Percentiles rank a stretch among this genome's conserved stretches.
phyloP scores from a whole-genome alignment of 179 eudicot genomes.

The Beta lomatogona region DNA sequence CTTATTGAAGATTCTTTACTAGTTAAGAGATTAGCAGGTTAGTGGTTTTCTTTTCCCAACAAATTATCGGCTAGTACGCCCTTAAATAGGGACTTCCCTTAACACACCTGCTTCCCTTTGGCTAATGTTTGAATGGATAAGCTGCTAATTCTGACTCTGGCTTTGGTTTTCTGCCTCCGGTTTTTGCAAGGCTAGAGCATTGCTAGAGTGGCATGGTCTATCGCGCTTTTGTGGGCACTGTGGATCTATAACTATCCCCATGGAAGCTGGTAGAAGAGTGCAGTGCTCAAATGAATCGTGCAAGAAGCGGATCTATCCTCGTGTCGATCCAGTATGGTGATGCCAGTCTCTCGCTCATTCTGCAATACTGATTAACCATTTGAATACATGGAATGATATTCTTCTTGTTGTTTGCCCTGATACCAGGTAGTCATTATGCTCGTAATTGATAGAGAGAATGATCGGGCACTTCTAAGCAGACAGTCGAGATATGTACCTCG shows the following conservation, averaged over 20 bases:
- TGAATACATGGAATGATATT: background rate
- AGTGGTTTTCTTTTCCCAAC: too few species aligned
- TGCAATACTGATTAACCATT: conserved; percentile 2
- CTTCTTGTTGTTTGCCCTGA: conserved; percentile 8
- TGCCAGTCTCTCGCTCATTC: conserved; percentile 14
- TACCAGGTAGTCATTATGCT: conserved; percentile 94
- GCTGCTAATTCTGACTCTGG: background rate
- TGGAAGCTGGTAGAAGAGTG: conserved; percentile 90
- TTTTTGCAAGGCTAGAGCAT: conserved; percentile 74
- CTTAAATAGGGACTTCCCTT: too few species aligned
- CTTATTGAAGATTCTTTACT: too few species aligned
- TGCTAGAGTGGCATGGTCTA: conserved; percentile 79
- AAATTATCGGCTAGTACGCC: too few species aligned
- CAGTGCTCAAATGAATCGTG: conserved; percentile 76
- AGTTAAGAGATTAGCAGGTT: too few species aligned
- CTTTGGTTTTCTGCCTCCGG: background rate
- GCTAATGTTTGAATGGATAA: background rate
- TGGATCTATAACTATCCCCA: conserved; percentile 67
- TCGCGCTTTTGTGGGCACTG: conserved; percentile 86
- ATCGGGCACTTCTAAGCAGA: conserved; percentile 77
- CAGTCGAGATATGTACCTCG: conserved; percentile 95
- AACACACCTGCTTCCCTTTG: background rate
- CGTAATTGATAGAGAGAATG: conserved; percentile 90
- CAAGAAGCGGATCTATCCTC: conserved; percentile 86
- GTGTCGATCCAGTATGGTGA: conserved; percentile 86